Percentiles rank a stretch among this genome's conserved stretches.
Conservation (phyloP, 495 filamentous ascomycete species). For the Tuber magnatum region DNA sequence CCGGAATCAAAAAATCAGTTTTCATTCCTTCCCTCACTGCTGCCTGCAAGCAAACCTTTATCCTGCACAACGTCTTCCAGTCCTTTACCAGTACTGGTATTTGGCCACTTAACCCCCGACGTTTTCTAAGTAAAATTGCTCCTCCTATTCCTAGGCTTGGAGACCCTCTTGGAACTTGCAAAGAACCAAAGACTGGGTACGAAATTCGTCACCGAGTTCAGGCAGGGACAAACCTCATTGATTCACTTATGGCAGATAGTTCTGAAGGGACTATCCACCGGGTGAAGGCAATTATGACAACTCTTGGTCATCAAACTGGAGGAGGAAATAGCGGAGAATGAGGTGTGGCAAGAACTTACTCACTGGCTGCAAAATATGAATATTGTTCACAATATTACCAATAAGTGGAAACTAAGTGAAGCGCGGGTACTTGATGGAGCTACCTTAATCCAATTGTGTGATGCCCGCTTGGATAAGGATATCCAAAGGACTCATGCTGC, state of each 20-base stretch:
- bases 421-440: neutral
- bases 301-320: too few relatives aligned
- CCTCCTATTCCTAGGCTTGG: neutral
- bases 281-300: neutral
- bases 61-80: neutral
- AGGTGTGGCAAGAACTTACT: too few relatives aligned
- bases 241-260: neutral
- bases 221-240: neutral
- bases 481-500: neutral
- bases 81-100: slow-evolving; percentile 5
- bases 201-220: neutral
- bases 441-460: neutral
- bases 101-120: slow-evolving; percentile 8
- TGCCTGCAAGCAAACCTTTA: neutral
- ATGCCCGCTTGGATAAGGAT: neutral
- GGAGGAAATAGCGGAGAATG: too few relatives aligned
- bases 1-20: neutral
- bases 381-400: too few relatives aligned
- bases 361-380: too few relatives aligned
- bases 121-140: slow-evolving; percentile 1
- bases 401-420: too few relatives aligned
- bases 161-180: neutral
- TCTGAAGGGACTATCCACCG: neutral
- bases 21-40: slow-evolving; percentile 8
- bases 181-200: neutral